These are phyloP conservation scores for Takakia lepidozioides DNA, from an alignment of 225 moss, liverwort and hornwort genomes.

Conservation along the genomic window DNA sequence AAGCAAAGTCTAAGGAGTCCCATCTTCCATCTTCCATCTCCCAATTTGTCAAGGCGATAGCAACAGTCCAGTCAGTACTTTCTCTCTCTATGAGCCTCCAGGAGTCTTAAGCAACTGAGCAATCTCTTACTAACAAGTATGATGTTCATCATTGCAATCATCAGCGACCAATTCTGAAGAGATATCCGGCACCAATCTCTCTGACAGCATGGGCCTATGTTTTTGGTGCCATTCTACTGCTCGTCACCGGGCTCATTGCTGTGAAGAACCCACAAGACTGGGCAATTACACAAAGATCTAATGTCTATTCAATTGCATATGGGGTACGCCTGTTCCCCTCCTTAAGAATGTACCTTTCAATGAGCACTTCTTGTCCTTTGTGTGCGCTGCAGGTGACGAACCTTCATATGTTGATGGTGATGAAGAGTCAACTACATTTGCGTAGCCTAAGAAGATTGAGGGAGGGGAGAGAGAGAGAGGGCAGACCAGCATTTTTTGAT, in stretches of 20 bases:
- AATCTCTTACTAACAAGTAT: constrained; percentile 1
- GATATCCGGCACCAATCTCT: constrained; percentile 25
- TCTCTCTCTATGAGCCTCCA: too few relatives aligned
- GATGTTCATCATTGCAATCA: background rate
- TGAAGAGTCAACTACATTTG: too few relatives aligned
- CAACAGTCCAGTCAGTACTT: too few relatives aligned
- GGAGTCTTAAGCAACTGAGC: background rate
- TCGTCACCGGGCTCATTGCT: constrained; percentile 10
- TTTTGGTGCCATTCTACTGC: constrained; percentile 11
- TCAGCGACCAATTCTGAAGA: constrained; percentile 14
- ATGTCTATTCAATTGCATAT: constrained; percentile 14
- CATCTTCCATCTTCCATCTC: background rate
- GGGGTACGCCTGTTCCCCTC: constrained; percentile 9
- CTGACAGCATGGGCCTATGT: constrained; percentile 15
- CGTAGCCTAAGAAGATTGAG: too few relatives aligned
- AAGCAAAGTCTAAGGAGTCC: too few relatives aligned
- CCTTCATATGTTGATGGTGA: too few relatives aligned
- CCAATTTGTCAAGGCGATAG: too few relatives aligned
- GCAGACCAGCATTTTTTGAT: background rate
- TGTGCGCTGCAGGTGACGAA: too few relatives aligned
- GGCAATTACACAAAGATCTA: constrained; percentile 12
- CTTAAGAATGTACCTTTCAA: background rate
- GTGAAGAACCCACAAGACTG: constrained; percentile 17
- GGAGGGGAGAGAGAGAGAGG: background rate
- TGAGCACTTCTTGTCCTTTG: too few relatives aligned